These are phyloP conservation scores for Aureobasidium vineae DNA, from an alignment of 2,329 filamentous ascomycete genomes.

Conservation along the genomic window DNA sequence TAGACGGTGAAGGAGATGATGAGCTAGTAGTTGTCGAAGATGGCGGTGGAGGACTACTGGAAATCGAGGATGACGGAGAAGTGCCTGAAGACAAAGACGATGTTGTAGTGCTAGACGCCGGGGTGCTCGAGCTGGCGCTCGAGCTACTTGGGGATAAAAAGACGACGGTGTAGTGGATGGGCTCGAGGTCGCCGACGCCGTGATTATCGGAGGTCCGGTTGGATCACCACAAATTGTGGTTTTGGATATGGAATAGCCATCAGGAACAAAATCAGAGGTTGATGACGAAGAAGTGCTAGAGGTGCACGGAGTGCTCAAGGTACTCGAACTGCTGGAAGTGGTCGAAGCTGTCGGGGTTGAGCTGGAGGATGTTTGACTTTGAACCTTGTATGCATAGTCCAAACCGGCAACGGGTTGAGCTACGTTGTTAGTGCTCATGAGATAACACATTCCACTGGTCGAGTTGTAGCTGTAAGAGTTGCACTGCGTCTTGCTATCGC, in stretches of 20 bases:
- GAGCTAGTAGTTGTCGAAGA: not conserved
- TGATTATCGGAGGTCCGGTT: not conserved
- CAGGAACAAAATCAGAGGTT: constrained; percentile 11
- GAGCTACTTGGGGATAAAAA: constrained; percentile 15
- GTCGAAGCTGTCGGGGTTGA: not conserved
- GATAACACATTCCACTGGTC: not conserved
- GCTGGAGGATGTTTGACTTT: not conserved
- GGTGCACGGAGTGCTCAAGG: not conserved
- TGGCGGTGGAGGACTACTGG: too few species aligned
- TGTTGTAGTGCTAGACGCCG: not conserved
- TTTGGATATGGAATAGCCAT: constrained; percentile 9
- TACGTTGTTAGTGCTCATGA: not conserved
- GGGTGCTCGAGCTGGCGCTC: constrained; percentile 5
- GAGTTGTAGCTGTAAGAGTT: constrained; percentile 6
- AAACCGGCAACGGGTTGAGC: not conserved
- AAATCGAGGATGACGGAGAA: too few species aligned
- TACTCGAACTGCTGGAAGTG: not conserved
- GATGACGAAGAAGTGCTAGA: not conserved
- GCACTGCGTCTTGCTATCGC: constrained; percentile 12
- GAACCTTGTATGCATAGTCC: constrained; percentile 15
- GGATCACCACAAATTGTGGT: constrained; percentile 7
- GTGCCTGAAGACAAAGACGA: not conserved
- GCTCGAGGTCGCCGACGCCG: not conserved
- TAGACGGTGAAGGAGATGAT: not conserved
- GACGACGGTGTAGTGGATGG: not conserved